Conservation (phyloP, 352 stramenopile species). For the Globisporangium yorkense region DNA sequence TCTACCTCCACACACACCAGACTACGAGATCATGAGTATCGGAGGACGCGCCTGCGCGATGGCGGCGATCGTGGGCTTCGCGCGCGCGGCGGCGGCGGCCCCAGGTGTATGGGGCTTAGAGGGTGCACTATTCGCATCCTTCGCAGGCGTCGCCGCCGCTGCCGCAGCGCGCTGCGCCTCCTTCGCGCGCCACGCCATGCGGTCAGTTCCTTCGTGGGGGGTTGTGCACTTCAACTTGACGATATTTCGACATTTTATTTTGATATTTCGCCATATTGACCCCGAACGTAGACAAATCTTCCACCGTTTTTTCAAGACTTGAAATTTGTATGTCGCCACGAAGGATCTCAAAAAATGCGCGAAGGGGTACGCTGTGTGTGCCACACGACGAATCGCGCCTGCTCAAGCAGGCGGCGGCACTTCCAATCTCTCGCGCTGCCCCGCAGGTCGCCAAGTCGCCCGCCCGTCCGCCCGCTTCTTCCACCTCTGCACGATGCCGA, state of each 20-base stretch:
- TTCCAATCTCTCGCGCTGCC: not conserved
- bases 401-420: not conserved
- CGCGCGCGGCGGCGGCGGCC: slow-evolving; percentile 12
- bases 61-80: slow-evolving; percentile 61
- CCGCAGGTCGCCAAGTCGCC: not conserved
- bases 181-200: slow-evolving; percentile 31
- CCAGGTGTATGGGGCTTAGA: slow-evolving; percentile 10
- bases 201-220: not conserved
- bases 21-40: too few species aligned
- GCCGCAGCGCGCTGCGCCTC: slow-evolving; percentile 9
- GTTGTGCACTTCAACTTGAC: not conserved
- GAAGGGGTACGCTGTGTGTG: not conserved
- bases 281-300: not conserved
- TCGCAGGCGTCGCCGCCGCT: not conserved
- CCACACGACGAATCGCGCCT: not conserved
- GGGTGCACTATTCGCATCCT: not conserved
- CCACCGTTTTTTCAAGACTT: not conserved
- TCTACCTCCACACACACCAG: too few species aligned
- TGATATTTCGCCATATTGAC: too few species aligned
- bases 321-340: not conserved
- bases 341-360: not conserved
- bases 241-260: too few species aligned
- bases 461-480: not conserved
- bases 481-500: not conserved
- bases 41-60: slow-evolving; percentile 38